Evolutionary conservation across 768 basidiomycete genomes (phyloP), one percentile per base, ranked within the genome.

Genomic region (Phylloporus sp.): DNA sequence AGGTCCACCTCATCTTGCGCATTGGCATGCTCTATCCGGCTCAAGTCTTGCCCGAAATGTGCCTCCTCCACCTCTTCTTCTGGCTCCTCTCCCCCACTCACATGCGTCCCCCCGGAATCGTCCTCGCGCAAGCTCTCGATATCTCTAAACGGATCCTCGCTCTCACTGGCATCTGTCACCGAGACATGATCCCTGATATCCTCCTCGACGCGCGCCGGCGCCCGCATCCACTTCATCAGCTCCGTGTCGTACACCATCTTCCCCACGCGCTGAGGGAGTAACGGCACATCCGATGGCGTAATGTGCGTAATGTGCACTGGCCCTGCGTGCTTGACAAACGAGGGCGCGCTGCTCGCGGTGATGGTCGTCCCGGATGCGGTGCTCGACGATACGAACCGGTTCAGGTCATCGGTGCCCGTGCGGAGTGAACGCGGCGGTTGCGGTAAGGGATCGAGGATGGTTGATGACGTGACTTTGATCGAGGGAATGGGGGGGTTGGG

Each of bases 141-240:
- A 59, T 94, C 94, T 28, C 82, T 81, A 70, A 97, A 97, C 8
- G 91, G 89, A 72, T 97, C 95, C 59, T 91, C 90, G 55, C 88
- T 89, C 38, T 78, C 75, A n/a, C n/a, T n/a, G 36, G 78, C 74
- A 72, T 62, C 53, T 65, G 68, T 59, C 56, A 65, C 54, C 47
- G 62, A 47, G 47, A 64, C 49, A 50, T 72, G 55, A 58, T 73
- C 57, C 50, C 50, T 60, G 23, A 66, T 54, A 35, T 69, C 68
- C 48, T 70, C 56, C 11, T 60, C 72, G 2, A 65, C 66, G 22
- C 68, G 62, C 8, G 74, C 73, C 1, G 78, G 74, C 24, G 74
- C 80, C 72, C 84, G 87, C 49, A 91, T 84, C 93, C 93, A 95
- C 59, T 79, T 82, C 86, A 91, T 90, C 71, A 82, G 77, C 35